These are phyloP conservation scores for Suillus discolor DNA, from an alignment of 768 basidiomycete genomes.

Conservation along the genomic window DNA sequence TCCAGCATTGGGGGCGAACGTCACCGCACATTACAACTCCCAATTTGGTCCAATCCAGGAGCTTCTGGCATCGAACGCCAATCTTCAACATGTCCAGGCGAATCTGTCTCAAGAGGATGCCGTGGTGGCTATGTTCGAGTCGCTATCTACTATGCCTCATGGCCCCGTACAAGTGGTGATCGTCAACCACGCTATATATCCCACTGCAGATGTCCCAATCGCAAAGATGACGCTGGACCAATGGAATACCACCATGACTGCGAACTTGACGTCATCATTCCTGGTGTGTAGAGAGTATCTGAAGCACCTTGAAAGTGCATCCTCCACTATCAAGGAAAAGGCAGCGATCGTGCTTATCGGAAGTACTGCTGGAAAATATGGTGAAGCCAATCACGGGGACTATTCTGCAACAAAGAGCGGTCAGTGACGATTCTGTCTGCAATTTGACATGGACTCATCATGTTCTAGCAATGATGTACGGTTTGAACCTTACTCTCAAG, in stretches of 20 bases:
- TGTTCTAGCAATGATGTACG: slow-evolving; percentile 67
- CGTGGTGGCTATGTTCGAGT: slow-evolving; percentile 52
- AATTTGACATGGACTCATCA: not conserved
- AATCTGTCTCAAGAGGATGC: slow-evolving; percentile 59
- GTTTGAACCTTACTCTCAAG: slow-evolving; percentile 66
- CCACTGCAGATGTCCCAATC: slow-evolving; percentile 46
- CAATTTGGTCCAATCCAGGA: slow-evolving; percentile 44
- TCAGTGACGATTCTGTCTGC: slow-evolving; percentile 21
- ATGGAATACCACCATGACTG: slow-evolving; percentile 62
- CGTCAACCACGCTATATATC: slow-evolving; percentile 64
- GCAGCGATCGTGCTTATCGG: slow-evolving; percentile 69
- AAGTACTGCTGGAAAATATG: slow-evolving; percentile 72
- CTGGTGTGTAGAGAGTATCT: slow-evolving; percentile 65
- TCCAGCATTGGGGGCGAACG: slow-evolving; percentile 68
- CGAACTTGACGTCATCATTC: slow-evolving; percentile 70
- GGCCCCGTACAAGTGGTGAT: slow-evolving; percentile 58
- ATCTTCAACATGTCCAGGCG: slow-evolving; percentile 46
- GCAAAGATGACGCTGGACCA: slow-evolving; percentile 59
- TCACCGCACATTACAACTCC: slow-evolving; percentile 37
- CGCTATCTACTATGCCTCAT: slow-evolving; percentile 38
- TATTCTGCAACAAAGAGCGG: slow-evolving; percentile 74
- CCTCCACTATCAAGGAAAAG: slow-evolving; percentile 47
- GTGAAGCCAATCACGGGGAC: slow-evolving; percentile 68
- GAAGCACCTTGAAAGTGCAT: slow-evolving; percentile 40
- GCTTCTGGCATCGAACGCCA: slow-evolving; percentile 38